Conservation (phyloP, 2,329 filamentous ascomycete genomes). For the Colletotrichum sp. region DNA sequence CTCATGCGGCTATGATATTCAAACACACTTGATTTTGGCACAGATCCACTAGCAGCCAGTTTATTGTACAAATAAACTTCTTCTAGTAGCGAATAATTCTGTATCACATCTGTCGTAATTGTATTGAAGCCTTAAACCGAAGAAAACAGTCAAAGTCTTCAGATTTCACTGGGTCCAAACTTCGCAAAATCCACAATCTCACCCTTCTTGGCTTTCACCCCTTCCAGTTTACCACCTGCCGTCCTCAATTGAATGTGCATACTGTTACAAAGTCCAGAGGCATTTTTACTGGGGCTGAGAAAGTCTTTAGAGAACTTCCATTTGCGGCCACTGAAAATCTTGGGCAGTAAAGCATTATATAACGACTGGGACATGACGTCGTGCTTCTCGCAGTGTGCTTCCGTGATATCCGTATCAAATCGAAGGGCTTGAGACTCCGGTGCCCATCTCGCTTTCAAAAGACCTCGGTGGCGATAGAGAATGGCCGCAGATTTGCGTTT, state of each 20-base stretch:
- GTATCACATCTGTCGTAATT: neutral
- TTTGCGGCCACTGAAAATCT: neutral
- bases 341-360: neutral
- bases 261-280: neutral
- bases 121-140: neutral
- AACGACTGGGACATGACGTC: neutral
- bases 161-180: neutral
- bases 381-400: fast-evolving
- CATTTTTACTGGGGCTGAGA: fast-evolving
- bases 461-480: neutral
- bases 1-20: neutral
- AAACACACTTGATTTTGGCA: neutral
- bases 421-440: neutral
- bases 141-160: neutral
- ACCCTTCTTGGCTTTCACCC: neutral
- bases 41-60: neutral
- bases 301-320: neutral
- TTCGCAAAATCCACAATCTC: neutral
- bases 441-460: neutral
- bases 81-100: neutral
- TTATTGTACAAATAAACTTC: fast-evolving
- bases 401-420: neutral
- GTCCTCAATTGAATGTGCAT: neutral
- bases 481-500: neutral
- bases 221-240: neutral